phyloP scores from a whole-genome alignment of 306 rosid species.

The Acacia acuminata region DNA sequence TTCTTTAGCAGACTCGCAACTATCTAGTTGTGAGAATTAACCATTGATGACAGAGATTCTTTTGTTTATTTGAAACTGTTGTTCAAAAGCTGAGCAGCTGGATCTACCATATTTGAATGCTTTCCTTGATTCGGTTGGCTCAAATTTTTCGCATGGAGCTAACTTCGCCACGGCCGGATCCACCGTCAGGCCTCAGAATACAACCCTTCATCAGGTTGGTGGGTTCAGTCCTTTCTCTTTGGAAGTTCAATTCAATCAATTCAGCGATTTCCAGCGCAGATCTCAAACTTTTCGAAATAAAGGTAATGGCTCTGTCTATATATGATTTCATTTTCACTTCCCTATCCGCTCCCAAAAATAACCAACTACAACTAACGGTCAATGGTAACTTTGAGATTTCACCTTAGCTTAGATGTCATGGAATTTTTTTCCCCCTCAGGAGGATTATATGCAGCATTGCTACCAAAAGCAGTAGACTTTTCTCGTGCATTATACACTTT shows the following conservation, averaged over 20 bases:
- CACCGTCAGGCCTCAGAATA: constrained; percentile 73
- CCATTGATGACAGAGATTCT: background rate
- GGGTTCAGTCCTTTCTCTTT: constrained; percentile 77
- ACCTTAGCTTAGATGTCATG: background rate
- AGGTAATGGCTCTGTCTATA: constrained; percentile 39
- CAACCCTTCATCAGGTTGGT: constrained; percentile 63
- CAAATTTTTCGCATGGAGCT: constrained; percentile 73
- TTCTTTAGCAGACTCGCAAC: background rate
- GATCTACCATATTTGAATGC: constrained; percentile 67
- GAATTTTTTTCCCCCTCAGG: constrained; percentile 31
- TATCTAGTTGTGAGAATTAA: background rate
- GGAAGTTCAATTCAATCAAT: constrained; percentile 63
- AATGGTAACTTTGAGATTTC: background rate
- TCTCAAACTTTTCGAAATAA: constrained; percentile 43
- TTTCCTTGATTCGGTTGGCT: constrained; percentile 69
- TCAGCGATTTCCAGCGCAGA: constrained; percentile 63
- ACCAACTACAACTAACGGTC: background rate
- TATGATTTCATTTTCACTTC: background rate
- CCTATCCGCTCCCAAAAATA: background rate
- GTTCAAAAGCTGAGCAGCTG: constrained; percentile 50
- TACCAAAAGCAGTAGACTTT: constrained; percentile 56
- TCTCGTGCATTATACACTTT: constrained; percentile 66
- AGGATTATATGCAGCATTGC: constrained; percentile 40
- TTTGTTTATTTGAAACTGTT: background rate
- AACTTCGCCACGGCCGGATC: constrained; percentile 93